Conservation (phyloP, 768 basidiomycete genomes). For the Mycena alexandri region DNA sequence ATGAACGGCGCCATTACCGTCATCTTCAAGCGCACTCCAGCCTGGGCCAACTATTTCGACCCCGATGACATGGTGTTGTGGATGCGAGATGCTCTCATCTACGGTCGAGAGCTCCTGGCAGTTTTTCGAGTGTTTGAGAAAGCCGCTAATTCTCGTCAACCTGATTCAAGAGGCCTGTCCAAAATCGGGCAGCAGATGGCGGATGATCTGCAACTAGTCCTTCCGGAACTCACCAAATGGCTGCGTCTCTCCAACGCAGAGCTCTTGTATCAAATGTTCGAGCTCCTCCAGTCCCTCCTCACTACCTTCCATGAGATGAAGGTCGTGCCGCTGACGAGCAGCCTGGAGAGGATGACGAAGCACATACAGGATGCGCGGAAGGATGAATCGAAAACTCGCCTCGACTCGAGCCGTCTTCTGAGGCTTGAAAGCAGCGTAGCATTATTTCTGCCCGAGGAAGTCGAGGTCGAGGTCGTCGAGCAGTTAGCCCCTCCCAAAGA, state of each 20-base stretch:
- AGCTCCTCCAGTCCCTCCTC: conserved; percentile 84
- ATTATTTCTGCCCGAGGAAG: conserved; percentile 61
- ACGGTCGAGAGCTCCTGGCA: conserved; percentile 87
- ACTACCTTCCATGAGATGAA: conserved; percentile 77
- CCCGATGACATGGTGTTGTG: conserved; percentile 90
- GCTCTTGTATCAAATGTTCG: conserved; percentile 88
- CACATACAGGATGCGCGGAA: conserved; percentile 72
- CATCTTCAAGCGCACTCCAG: conserved; percentile 87
- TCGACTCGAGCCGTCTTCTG: conserved; percentile 69
- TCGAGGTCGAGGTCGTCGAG: conserved; percentile 41
- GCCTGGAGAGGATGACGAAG: conserved; percentile 75
- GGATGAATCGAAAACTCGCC: conserved; percentile 63
- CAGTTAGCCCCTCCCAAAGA: conserved; percentile 7
- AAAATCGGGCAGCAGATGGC: conserved; percentile 81
- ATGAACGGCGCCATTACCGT: conserved; percentile 85
- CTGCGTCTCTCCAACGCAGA: conserved; percentile 93
- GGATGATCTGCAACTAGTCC: conserved; percentile 78
- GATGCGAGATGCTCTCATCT: conserved; percentile 99
- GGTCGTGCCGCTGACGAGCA: conserved; percentile 66
- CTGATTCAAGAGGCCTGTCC: conserved; percentile 63
- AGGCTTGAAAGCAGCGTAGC: conserved; percentile 76
- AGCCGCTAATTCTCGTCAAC: conserved; percentile 59
- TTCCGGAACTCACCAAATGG: conserved; percentile 88
- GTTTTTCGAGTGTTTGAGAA: conserved; percentile 85
- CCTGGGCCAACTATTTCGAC: conserved; percentile 87